Percentiles rank a stretch among this genome's conserved stretches.
phyloP scores from a whole-genome alignment of 345 rosid species.

The Durio zibethinus region DNA sequence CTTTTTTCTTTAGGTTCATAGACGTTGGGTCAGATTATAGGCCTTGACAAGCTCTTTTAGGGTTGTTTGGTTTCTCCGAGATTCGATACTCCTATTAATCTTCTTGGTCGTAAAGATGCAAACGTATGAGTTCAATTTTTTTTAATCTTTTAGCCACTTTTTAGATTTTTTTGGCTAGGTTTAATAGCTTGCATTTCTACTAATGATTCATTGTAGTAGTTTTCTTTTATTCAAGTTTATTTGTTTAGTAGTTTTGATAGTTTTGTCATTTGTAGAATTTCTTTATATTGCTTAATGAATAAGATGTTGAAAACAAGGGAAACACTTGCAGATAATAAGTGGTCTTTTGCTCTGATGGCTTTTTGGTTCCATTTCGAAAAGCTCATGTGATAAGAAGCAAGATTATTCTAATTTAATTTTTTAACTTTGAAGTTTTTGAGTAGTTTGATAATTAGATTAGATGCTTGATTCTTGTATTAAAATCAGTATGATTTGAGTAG shows the following conservation, averaged over 20 bases:
- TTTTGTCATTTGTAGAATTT: not conserved
- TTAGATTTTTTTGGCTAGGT: not conserved
- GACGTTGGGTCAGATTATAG: conserved; percentile 96
- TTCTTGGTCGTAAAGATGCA: conserved; percentile 94
- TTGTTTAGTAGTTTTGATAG: not conserved
- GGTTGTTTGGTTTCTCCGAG: conserved; percentile 70
- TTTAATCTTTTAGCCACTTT: not conserved
- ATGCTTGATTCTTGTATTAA: not conserved
- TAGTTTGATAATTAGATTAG: no score
- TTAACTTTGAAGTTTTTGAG: no score
- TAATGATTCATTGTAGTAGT: not conserved
- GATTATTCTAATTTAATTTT: no score
- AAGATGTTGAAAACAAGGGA: not conserved
- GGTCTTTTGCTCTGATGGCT: not conserved
- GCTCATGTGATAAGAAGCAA: no score
- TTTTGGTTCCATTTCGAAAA: not conserved
- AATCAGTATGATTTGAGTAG: not conserved
- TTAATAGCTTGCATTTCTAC: conserved; percentile 4
- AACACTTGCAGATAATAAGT: not conserved
- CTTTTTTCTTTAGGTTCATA: no score
- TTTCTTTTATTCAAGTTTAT: not conserved
- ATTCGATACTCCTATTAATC: conserved; percentile 94
- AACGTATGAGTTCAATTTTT: conserved; percentile 68
- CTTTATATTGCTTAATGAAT: not conserved
- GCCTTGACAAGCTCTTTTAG: conserved; percentile 66